Conservation (phyloP, 1,139 yeast species). For the Yamadazyma triangularis region DNA sequence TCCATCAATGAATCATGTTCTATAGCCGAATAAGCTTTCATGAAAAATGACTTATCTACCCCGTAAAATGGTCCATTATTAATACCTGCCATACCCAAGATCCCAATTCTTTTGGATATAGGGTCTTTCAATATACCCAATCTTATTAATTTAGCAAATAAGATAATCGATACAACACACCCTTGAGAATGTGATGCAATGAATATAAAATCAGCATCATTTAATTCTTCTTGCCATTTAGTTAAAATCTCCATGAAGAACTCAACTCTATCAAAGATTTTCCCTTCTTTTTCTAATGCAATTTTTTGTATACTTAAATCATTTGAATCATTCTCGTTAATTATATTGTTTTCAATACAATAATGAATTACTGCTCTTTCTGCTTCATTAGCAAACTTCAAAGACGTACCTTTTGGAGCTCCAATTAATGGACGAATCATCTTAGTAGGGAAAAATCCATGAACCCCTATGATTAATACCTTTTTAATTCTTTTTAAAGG, state of each 20-base stretch:
- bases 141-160: conserved; percentile 67
- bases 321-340: conserved; percentile 31
- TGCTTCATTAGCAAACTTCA: conserved; percentile 63
- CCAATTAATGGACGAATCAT: conserved; percentile 72
- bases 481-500: conserved; percentile 38
- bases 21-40: conserved; percentile 84
- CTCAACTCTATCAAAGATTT: conserved; percentile 78
- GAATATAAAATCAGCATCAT: conserved; percentile 77
- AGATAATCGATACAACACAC: conserved; percentile 80
- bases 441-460: conserved; percentile 51
- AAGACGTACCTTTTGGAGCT: conserved; percentile 32
- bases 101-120: conserved; percentile 53
- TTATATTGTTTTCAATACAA: conserved; percentile 54
- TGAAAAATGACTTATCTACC: conserved; percentile 73
- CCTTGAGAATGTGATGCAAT: conserved; percentile 96
- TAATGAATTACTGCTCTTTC: conserved; percentile 72
- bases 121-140: conserved; percentile 58
- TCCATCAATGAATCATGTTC: conserved; percentile 85
- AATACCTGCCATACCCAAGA: conserved; percentile 93
- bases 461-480: conserved; percentile 74
- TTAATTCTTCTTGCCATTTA: conserved; percentile 68
- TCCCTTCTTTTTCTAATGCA: conserved; percentile 92
- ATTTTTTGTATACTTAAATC: conserved; percentile 75
- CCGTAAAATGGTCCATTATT: conserved; percentile 94
- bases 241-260: conserved; percentile 68